phyloP scores from a whole-genome alignment of 306 rosid species.

The Inga oerstediana region DNA sequence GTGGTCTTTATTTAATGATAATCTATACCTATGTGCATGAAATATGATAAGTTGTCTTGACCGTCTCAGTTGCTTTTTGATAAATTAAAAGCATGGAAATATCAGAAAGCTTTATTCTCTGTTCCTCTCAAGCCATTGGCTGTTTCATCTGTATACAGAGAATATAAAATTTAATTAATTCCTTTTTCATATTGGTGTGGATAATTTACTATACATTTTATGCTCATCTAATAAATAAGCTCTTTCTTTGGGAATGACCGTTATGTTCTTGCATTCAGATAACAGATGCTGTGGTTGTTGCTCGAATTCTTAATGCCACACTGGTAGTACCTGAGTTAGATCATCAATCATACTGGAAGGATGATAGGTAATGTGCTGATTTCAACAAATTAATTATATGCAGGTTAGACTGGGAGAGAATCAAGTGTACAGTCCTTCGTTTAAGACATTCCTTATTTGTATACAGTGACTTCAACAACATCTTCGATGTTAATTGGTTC shows the following conservation, averaged over 20 bases:
- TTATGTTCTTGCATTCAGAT: slow-evolving; percentile 61
- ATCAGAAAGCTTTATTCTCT: not conserved
- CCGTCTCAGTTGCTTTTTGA: slow-evolving; percentile 8
- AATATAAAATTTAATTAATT: slow-evolving; percentile 19
- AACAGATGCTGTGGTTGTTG: slow-evolving; percentile 97
- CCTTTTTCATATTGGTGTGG: slow-evolving; percentile 4
- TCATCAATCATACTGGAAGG: slow-evolving; percentile 95
- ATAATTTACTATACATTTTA: not conserved
- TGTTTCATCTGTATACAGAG: slow-evolving; percentile 19
- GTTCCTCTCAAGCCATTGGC: not conserved
- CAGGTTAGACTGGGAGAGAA: not conserved
- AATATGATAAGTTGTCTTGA: not conserved
- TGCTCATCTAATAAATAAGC: not conserved
- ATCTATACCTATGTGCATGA: not conserved
- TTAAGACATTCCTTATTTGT: slow-evolving; percentile 21
- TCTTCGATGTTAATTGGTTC: slow-evolving; percentile 92
- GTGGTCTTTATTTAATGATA: not conserved
- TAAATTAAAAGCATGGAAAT: not conserved
- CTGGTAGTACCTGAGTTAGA: slow-evolving; percentile 96
- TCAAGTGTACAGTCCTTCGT: slow-evolving; percentile 26
- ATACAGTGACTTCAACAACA: slow-evolving; percentile 80
- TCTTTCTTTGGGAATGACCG: slow-evolving; percentile 32
- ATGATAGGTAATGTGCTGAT: slow-evolving; percentile 66
- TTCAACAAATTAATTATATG: not conserved
- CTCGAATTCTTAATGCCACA: slow-evolving; percentile 96